Percentiles rank a stretch among this genome's conserved stretches.
Evolutionary conservation across 1,139 yeast species (phyloP).

Genomic region (Hansenula lynferdii): DNA sequence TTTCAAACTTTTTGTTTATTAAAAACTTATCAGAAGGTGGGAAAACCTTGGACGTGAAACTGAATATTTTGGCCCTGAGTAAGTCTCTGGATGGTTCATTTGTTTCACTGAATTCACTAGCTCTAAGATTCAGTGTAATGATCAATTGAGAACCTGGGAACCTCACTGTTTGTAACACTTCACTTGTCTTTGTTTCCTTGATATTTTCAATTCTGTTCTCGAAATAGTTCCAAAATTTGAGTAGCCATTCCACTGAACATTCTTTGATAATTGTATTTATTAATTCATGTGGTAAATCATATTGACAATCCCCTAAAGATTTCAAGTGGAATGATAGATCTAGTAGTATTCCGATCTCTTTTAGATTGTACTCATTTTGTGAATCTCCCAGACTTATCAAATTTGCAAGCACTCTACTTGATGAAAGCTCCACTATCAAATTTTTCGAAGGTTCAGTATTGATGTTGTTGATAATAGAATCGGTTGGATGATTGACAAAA

Average conservation of each 20-base stretch:
- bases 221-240: conserved; percentile 18
- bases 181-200: neutral
- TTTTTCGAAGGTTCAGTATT: neutral
- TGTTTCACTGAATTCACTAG: conserved; percentile 8
- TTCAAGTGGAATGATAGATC: conserved; percentile 15
- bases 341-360: conserved; percentile 12
- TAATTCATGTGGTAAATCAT: conserved; percentile 12
- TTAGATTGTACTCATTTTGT: conserved; percentile 10
- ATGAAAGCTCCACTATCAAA: conserved; percentile 8
- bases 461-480: neutral
- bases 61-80: conserved; percentile 12
- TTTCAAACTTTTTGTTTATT: conserved; percentile 12
- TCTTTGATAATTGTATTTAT: conserved; percentile 7
- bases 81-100: conserved; percentile 16
- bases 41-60: conserved; percentile 12
- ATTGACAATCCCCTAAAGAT: conserved; percentile 3
- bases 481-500: too few relatives aligned
- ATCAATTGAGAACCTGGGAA: conserved; percentile 12
- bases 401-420: conserved; percentile 6
- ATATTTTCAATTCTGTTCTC: conserved; percentile 9
- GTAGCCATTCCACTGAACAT: conserved; percentile 11
- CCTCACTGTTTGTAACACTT: conserved; percentile 6
- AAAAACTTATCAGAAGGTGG: conserved; percentile 7
- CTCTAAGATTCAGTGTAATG: conserved; percentile 12
- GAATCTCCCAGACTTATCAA: conserved; percentile 8